Percentiles rank a stretch among this genome's conserved stretches.
Conservation (phyloP, 345 rosid species). For the Noccaea caerulescens region DNA sequence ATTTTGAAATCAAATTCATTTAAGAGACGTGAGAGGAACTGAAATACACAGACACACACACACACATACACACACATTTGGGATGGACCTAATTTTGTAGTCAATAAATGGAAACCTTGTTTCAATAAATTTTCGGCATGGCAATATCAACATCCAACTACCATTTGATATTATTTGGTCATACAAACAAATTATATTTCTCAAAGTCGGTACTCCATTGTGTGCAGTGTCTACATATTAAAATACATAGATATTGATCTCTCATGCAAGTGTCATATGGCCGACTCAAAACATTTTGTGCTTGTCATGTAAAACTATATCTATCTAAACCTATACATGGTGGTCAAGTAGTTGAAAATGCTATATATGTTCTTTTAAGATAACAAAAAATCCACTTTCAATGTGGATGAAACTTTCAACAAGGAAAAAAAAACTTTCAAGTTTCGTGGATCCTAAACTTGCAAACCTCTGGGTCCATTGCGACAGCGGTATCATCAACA, state of each 20-base stretch:
- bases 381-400: background rate
- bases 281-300: background rate
- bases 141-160: constrained; percentile 33
- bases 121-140: constrained; percentile 5
- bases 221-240: background rate
- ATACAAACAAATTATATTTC: background rate
- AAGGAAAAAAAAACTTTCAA: background rate
- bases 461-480: constrained; percentile 20
- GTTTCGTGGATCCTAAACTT: constrained; percentile 15
- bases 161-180: constrained; percentile 27
- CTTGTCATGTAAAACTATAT: background rate
- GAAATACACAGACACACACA: constrained; percentile 19
- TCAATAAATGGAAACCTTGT: constrained; percentile 25
- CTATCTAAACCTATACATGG: background rate
- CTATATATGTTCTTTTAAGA: background rate
- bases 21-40: constrained; percentile 9
- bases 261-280: background rate
- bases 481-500: constrained; percentile 11
- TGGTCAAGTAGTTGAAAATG: background rate
- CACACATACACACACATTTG: constrained; percentile 15
- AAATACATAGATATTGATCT: background rate
- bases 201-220: background rate
- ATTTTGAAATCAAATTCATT: background rate
- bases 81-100: constrained; percentile 31
- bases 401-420: background rate